phyloP scores from a whole-genome alignment of 208 protist species.

The Acanthamoeba lenticulata region DNA sequence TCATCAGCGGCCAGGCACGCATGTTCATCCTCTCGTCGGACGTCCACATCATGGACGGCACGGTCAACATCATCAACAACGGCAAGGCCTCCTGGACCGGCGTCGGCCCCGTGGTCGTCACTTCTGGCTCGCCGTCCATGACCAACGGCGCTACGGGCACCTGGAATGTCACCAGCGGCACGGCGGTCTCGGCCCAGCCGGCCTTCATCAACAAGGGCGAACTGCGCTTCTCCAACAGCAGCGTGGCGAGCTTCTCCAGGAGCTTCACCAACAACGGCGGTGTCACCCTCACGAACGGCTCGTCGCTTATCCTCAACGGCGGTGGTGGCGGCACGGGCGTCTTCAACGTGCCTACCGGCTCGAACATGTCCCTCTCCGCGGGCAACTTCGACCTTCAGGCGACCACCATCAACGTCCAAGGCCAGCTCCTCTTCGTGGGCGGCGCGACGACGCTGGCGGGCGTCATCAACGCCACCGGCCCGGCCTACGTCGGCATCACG shows the following conservation, averaged over 20 bases:
- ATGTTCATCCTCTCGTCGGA: conserved; percentile 48
- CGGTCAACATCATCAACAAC: conserved; percentile 42
- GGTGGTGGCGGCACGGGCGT: conserved; percentile 19
- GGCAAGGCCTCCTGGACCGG: conserved; percentile 50
- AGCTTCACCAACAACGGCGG: conserved; percentile 4
- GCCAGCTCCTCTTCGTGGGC: conserved; percentile 46
- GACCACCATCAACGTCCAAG: conserved; percentile 40
- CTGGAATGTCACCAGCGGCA: conserved; percentile 27
- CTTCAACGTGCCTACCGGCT: background rate
- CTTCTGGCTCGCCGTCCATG: background rate
- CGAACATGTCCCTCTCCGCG: background rate
- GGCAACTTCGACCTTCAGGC: conserved; percentile 27
- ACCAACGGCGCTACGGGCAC: background rate
- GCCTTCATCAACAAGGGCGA: background rate
- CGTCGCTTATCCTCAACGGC: background rate
- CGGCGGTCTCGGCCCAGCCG: conserved; percentile 3
- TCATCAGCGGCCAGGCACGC: conserved; percentile 23
- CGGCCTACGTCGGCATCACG: background rate
- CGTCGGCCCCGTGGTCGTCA: conserved; percentile 15
- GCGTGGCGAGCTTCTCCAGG: background rate
- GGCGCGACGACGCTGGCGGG: conserved; percentile 21
- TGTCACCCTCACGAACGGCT: background rate
- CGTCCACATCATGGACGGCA: conserved; percentile 61
- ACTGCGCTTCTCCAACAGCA: background rate
- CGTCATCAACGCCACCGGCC: conserved; percentile 23